Base-by-base conservation (phyloP, 192 early-diverging fungal genomes). In the Lunasporangiospora selenospora region DNA sequence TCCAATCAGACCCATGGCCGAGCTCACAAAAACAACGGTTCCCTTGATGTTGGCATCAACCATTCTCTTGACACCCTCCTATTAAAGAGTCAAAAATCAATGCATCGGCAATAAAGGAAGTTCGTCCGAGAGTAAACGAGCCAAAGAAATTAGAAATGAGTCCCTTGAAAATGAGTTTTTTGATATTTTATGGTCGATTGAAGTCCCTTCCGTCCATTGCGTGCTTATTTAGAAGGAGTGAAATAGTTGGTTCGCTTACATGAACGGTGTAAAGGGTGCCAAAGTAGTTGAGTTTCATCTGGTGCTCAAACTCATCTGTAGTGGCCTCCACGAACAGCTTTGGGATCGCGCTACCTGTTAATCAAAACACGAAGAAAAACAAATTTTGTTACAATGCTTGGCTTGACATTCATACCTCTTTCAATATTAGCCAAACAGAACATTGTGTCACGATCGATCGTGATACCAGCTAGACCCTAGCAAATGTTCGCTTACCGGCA, bases 1-100 rank as follows among this genome's bases (percentile, higher is more conserved):
- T 5, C 88, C 87, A 26, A 90, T 60, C 19, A 93, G 65, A 16
- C 89, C 89, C 19, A 88, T 67, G 31, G 84, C 77, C 18, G 89
- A 91, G 27, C 84, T 87, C 3, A 91, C 86, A 61, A 91, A 65
- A 13, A 91, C 85, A 30, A 93, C 77, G 40, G 82, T 88, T 21
- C 87, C 89, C 29, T 86, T 81, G 7, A 80, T 62, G 11, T 76
- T 69, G 0, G 80, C 70, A 18, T 77, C 83, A 0, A 84, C 79
- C 87, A 93, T 90, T 27, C 85, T 83, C 40, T 75, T 75, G 15
- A 76, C 71, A 4, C 80, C 88, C 76, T 87, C 73, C 85, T 84
- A 57, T 54, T 27, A 23, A 26, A 46, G 49, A 38, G 42, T 32
- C 46, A n/a, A 15, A 36, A 31, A 45, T n/a, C n/a, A n/a, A n/a